Conservation (phyloP, 2,329 filamentous ascomycete species). For the Venturia oleaginea region DNA sequence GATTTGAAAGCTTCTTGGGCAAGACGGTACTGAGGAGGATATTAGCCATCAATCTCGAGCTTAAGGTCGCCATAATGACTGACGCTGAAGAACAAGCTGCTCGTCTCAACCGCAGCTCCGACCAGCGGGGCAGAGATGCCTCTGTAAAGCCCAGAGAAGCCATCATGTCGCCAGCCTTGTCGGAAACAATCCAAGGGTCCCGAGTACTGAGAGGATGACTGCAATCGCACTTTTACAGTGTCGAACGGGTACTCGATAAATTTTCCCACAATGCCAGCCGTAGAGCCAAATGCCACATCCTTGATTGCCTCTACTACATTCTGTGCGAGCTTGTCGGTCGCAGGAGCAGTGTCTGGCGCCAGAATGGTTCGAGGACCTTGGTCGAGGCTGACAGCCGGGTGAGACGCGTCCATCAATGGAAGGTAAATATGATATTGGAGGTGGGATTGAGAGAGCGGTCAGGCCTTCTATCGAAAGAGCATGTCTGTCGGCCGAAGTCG, state of each 20-base stretch:
- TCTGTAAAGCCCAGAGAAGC: slow-evolving; percentile 74
- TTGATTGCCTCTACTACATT: slow-evolving; percentile 38
- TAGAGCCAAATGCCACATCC: slow-evolving; percentile 81
- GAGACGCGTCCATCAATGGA: slow-evolving; percentile 8
- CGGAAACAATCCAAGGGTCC: slow-evolving; percentile 91
- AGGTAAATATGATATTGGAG: not conserved
- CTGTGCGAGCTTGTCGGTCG: slow-evolving; percentile 3
- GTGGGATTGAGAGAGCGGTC: slow-evolving; percentile 10
- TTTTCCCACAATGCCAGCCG: slow-evolving; percentile 85
- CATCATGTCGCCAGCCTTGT: slow-evolving; percentile 72
- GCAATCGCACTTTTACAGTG: slow-evolving; percentile 92
- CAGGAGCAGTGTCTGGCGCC: not conserved
- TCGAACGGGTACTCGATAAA: slow-evolving; percentile 98
- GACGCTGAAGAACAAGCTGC: slow-evolving; percentile 80
- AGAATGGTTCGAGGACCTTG: not conserved
- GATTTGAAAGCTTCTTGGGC: slow-evolving; percentile 54
- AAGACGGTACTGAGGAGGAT: slow-evolving; percentile 33
- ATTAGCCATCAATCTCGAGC: slow-evolving; percentile 19
- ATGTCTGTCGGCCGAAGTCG: slow-evolving; percentile 17
- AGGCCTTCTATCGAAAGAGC: slow-evolving; percentile 26
- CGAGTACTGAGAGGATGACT: slow-evolving; percentile 84
- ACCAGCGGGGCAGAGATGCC: slow-evolving; percentile 86
- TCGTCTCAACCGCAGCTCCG: slow-evolving; percentile 86
- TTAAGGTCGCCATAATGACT: slow-evolving; percentile 16
- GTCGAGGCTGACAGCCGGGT: slow-evolving; percentile 2